These are phyloP conservation scores for Aspergillus asperescens DNA, from an alignment of 495 filamentous ascomycete species.

Conservation along the genomic window DNA sequence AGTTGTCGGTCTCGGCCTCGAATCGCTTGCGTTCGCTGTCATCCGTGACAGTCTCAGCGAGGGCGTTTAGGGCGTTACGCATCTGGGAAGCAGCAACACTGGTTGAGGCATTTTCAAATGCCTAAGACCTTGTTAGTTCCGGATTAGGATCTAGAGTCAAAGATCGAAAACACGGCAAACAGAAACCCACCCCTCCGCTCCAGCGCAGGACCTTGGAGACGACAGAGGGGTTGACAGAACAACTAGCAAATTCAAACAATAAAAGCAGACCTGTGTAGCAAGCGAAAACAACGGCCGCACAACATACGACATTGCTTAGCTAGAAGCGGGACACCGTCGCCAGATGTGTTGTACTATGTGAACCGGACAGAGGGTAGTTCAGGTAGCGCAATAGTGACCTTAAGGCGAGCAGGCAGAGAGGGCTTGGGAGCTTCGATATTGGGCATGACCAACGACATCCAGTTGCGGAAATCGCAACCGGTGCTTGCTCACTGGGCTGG, in stretches of 20 bases:
- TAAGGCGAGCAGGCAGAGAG: background rate
- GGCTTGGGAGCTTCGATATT: background rate
- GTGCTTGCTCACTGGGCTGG: background rate
- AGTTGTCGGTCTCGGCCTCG: constrained; percentile 99
- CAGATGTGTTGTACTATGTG: background rate
- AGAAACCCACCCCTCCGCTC: too few relatives aligned
- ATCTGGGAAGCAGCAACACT: constrained; percentile 97
- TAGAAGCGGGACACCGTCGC: background rate
- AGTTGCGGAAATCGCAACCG: background rate
- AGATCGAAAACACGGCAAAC: background rate
- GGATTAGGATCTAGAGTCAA: background rate
- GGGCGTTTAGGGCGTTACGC: constrained; percentile 92
- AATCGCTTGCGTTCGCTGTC: constrained; percentile 80
- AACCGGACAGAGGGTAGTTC: background rate
- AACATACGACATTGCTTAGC: background rate
- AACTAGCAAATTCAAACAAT: constrained; percentile 1
- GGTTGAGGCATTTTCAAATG: constrained; percentile 98
- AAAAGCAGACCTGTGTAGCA: background rate
- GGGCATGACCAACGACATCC: background rate
- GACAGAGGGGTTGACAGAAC: background rate
- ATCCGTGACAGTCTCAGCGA: constrained; percentile 85
- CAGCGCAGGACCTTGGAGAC: background rate
- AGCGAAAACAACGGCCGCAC: background rate
- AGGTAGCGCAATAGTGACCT: too few relatives aligned
- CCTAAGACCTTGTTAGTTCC: constrained; percentile 46